A percentile compares a stretch with the other conserved stretches of the same genome.
Evolutionary conservation across 2,329 filamentous ascomycete genomes (phyloP).

Genomic region (Scedosporium aurantiacum): DNA sequence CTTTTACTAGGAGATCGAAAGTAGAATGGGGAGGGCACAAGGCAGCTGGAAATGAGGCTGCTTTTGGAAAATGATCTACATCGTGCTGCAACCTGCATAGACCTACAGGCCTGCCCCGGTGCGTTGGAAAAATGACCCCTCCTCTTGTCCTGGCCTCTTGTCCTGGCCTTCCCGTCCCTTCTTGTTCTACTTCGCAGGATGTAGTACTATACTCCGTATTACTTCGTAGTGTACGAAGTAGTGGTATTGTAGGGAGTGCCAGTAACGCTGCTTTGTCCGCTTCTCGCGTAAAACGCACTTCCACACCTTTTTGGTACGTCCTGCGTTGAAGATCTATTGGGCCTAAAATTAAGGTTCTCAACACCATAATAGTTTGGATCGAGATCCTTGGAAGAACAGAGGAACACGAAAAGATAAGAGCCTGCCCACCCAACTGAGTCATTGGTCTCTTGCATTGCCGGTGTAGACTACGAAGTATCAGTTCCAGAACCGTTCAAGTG

Average conservation of each 20-base stretch:
- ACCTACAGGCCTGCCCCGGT: background rate
- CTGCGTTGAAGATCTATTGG: too few relatives aligned
- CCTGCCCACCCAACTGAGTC: too few relatives aligned
- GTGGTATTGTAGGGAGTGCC: too few relatives aligned
- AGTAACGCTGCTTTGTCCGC: too few relatives aligned
- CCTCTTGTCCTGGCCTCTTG: background rate
- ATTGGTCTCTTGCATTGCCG: too few relatives aligned
- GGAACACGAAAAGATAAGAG: background rate
- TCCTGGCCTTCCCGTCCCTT: background rate
- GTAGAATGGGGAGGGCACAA: background rate
- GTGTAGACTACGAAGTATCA: too few relatives aligned
- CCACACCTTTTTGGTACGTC: too few relatives aligned
- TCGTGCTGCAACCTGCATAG: background rate
- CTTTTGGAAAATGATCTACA: background rate
- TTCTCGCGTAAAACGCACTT: too few relatives aligned
- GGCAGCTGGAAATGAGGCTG: background rate
- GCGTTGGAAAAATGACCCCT: background rate
- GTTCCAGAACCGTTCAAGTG: too few relatives aligned
- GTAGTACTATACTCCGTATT: too few relatives aligned
- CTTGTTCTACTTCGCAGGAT: too few relatives aligned
- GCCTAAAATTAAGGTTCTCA: background rate
- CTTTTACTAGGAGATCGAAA: background rate
- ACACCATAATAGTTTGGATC: background rate
- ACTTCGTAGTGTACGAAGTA: too few relatives aligned
- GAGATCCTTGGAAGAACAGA: background rate